Conservation (phyloP, 805 yeast genomes). For the Metschnikowia continentalis region DNA sequence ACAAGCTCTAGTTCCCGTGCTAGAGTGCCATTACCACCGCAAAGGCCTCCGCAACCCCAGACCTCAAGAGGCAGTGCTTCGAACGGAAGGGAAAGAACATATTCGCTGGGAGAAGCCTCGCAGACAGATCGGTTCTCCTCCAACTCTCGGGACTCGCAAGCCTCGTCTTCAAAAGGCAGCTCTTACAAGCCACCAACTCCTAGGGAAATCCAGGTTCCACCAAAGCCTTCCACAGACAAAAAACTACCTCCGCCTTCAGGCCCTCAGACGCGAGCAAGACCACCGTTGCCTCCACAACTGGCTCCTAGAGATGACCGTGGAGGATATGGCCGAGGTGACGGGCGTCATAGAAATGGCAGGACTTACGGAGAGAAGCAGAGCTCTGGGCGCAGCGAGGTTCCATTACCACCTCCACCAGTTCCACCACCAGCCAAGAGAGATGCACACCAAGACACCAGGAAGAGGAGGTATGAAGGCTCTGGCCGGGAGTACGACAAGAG, state of each 20-base stretch:
- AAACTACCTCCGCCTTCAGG: not conserved
- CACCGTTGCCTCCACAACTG: slow-evolving; percentile 14
- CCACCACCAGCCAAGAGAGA: slow-evolving; percentile 13
- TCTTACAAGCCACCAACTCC: not conserved
- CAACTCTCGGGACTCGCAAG: slow-evolving; percentile 1
- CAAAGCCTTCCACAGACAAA: not conserved
- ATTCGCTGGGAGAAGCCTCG: slow-evolving; percentile 2
- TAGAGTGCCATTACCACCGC: slow-evolving; percentile 24
- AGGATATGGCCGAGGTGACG: slow-evolving; percentile 15
- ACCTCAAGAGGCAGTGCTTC: slow-evolving; percentile 5
- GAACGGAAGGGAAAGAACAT: slow-evolving; percentile 9
- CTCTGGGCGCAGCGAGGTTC: slow-evolving; percentile 8
- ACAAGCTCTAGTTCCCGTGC: not conserved
- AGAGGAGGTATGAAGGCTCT: slow-evolving; percentile 24
- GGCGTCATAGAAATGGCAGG: slow-evolving; percentile 6
- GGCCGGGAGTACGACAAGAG: slow-evolving; percentile 29
- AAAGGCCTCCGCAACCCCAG: slow-evolving; percentile 12
- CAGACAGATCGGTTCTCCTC: slow-evolving; percentile 2
- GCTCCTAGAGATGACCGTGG: slow-evolving; percentile 8
- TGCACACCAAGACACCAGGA: slow-evolving; percentile 8
- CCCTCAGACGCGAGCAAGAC: not conserved
- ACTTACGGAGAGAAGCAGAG: slow-evolving; percentile 1
- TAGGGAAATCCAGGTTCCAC: not conserved
- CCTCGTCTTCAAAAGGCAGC: not conserved
- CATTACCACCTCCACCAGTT: slow-evolving; percentile 16